These are phyloP conservation scores for Claviceps paspali DNA, from an alignment of 2,329 filamentous ascomycete genomes.

Conservation along the genomic window DNA sequence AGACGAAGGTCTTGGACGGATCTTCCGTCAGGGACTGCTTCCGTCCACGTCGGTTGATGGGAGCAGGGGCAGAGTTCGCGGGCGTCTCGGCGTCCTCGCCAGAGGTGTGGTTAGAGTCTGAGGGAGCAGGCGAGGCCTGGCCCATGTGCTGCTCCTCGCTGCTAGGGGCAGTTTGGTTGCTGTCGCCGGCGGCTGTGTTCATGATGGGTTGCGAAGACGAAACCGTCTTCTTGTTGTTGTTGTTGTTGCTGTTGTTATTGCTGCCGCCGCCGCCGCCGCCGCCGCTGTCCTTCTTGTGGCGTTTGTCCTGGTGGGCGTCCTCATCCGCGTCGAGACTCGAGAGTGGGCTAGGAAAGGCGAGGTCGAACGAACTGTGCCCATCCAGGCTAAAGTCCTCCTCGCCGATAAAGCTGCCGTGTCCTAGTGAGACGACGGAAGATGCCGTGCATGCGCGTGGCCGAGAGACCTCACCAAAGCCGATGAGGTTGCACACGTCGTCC, in stretches of 20 bases:
- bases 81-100: slow-evolving; percentile 26
- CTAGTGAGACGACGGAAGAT: slow-evolving; percentile 51
- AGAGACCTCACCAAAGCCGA: slow-evolving; percentile 52
- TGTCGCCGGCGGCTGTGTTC: slow-evolving; percentile 22
- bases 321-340: slow-evolving; percentile 16
- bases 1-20: slow-evolving; percentile 95
- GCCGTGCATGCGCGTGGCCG: slow-evolving; percentile 53
- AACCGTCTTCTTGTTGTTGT: no score
- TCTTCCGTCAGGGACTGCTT: slow-evolving; percentile 98
- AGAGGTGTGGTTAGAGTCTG: slow-evolving; percentile 24
- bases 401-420: slow-evolving; percentile 64
- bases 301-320: slow-evolving; percentile 40
- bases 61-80: slow-evolving; percentile 31
- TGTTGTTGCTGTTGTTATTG: slow-evolving; percentile 27
- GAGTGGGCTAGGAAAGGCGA: slow-evolving; percentile 48
- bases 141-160: slow-evolving; percentile 22
- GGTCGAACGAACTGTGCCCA: slow-evolving; percentile 46
- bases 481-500: slow-evolving; percentile 63
- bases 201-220: slow-evolving; percentile 24
- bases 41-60: slow-evolving; percentile 79
- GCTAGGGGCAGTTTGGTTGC: slow-evolving; percentile 18
- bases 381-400: slow-evolving; percentile 65
- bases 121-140: slow-evolving; percentile 20
- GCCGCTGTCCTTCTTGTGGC: slow-evolving; percentile 36
- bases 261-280: slow-evolving; percentile 29